Evolutionary conservation across 257 asterid species (phyloP).

Genomic region (Nicotiana paniculata): DNA sequence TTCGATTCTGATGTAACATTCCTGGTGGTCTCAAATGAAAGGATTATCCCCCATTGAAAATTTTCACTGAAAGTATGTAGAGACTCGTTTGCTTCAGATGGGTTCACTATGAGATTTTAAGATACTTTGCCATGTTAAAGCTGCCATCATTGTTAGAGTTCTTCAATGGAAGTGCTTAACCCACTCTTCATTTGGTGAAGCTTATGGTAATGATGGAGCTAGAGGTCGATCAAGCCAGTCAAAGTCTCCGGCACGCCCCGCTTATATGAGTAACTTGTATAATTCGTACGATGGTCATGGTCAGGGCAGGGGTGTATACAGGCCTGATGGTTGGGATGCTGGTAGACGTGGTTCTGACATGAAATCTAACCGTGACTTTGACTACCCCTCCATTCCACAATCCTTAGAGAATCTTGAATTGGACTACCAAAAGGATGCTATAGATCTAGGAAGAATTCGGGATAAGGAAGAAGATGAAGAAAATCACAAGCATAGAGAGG

Average conservation of each 20-base stretch:
- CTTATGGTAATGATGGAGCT: conserved; percentile 92
- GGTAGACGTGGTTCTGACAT: conserved; percentile 53
- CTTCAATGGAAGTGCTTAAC: conserved; percentile 74
- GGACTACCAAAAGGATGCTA: conserved; percentile 66
- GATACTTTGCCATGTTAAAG: conserved; percentile 76
- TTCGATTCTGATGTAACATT: conserved; percentile 71
- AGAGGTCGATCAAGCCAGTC: conserved; percentile 77
- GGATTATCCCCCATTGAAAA: conserved; percentile 42
- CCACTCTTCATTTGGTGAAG: conserved; percentile 94
- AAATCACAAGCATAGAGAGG: conserved; percentile 89
- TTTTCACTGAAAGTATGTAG: conserved; percentile 57
- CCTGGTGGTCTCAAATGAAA: conserved; percentile 78
- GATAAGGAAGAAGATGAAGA: conserved; percentile 98
- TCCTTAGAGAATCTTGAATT: conserved; percentile 74
- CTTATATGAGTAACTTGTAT: conserved; percentile 44
- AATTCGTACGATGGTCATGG: conserved; percentile 55
- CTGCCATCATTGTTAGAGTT: conserved; percentile 69
- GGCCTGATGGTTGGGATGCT: conserved; percentile 62
- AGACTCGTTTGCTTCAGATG: conserved; percentile 62
- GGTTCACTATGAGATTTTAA: conserved; percentile 57
- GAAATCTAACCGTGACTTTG: conserved; percentile 45
- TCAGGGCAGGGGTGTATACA: conserved; percentile 59
- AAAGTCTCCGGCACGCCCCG: conserved; percentile 70
- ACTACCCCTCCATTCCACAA: conserved; percentile 46
- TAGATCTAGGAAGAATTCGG: conserved; percentile 79